These are phyloP conservation scores for Phytophthora meadii DNA, from an alignment of 352 stramenopile genomes.

Conservation along the genomic window DNA sequence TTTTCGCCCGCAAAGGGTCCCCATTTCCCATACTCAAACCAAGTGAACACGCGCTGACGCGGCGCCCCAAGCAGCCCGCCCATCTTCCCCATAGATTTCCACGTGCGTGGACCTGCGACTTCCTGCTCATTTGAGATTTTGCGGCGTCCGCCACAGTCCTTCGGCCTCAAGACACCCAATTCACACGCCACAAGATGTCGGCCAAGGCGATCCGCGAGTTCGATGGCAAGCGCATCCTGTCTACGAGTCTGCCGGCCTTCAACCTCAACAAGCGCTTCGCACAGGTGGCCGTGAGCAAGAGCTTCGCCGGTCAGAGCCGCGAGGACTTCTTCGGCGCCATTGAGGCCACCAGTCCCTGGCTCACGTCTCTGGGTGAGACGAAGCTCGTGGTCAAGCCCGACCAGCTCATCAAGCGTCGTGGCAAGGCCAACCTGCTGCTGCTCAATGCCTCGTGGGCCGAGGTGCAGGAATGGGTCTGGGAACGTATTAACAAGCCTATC, in stretches of 20 bases:
- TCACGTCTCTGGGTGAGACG: constrained; percentile 64
- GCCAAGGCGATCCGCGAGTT: constrained; percentile 97
- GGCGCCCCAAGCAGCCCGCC: constrained; percentile 20
- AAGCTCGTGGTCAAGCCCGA: constrained; percentile 98
- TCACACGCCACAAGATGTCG: constrained; percentile 76
- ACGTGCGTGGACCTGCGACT: constrained; percentile 6
- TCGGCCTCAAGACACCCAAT: constrained; percentile 5
- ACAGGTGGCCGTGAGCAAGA: constrained; percentile 67
- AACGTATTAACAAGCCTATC: constrained; percentile 94
- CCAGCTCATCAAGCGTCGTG: constrained; percentile 97
- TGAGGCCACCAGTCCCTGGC: constrained; percentile 84
- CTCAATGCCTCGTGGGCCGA: constrained; percentile 94
- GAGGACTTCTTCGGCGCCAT: constrained; percentile 77
- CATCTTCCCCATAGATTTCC: constrained; percentile 8
- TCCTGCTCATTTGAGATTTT: constrained; percentile 52
- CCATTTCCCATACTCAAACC: constrained; percentile 22
- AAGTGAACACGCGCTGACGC: constrained; percentile 27
- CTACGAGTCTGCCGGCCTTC: constrained; percentile 78
- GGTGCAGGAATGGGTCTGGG: constrained; percentile 94
- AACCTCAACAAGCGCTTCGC: constrained; percentile 79
- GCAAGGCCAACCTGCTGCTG: constrained; percentile 95
- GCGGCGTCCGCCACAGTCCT: constrained; percentile 34
- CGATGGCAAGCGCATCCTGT: constrained; percentile 95
- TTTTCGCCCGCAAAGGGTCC: constrained; percentile 14
- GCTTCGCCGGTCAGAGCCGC: constrained; percentile 39